These are phyloP conservation scores for Biscogniauxia marginata DNA, from an alignment of 2,329 filamentous ascomycete genomes.

Conservation along the genomic window DNA sequence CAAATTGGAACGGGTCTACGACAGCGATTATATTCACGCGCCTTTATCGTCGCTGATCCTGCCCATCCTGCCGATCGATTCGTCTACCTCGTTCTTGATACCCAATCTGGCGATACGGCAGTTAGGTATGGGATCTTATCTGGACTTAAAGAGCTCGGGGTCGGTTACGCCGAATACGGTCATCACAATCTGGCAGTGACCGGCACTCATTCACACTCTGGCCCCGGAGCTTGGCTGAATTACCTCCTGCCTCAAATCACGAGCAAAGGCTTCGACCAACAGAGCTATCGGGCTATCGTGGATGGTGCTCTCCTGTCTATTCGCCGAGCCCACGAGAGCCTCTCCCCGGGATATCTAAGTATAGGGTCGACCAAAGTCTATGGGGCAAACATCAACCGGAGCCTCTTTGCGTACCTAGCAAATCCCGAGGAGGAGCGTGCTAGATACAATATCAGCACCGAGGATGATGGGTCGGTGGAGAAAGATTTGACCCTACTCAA, in stretches of 20 bases:
- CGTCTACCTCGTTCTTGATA: constrained; percentile 85
- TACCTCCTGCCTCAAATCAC: constrained; percentile 92
- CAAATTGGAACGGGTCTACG: constrained; percentile 82
- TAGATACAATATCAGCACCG: constrained; percentile 57
- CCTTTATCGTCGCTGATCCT: constrained; percentile 79
- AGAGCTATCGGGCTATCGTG: constrained; percentile 87
- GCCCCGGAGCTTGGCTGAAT: constrained; percentile 90
- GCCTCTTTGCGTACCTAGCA: constrained; percentile 80
- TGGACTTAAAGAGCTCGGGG: constrained; percentile 66
- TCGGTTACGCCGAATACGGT: constrained; percentile 71
- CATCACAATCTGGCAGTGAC: constrained; percentile 84
- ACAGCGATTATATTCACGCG: constrained; percentile 83
- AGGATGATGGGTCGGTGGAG: constrained; percentile 57
- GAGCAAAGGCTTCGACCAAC: constrained; percentile 78
- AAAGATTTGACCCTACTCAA: constrained; percentile 77
- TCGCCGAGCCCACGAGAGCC: constrained; percentile 70
- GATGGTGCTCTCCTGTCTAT: constrained; percentile 83
- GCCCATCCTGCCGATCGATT: constrained; percentile 68
- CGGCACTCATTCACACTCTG: constrained; percentile 90
- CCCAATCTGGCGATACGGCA: constrained; percentile 84
- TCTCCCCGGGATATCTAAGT: constrained; percentile 47
- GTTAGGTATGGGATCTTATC: constrained; percentile 84
- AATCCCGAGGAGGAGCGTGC: constrained; percentile 77
- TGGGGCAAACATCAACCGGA: constrained; percentile 85
- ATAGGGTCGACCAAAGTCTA: constrained; percentile 67